Base-by-base conservation (phyloP, 2,329 filamentous ascomycete genomes). In the Stagonosporopsis rhizophila region DNA sequence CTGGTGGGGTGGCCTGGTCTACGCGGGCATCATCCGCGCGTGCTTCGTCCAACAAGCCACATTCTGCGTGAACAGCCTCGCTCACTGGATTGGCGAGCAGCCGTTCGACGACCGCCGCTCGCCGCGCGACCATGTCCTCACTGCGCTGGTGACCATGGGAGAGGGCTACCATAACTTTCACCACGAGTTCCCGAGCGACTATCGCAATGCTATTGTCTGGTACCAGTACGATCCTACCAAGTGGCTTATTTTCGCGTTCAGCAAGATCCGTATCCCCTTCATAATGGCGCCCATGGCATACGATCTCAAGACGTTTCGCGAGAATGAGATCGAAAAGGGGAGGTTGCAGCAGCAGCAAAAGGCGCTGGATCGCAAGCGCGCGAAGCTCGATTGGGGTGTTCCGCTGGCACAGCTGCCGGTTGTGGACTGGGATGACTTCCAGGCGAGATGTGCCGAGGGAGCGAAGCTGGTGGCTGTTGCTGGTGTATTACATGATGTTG, bases 31-130 rank as follows among this genome's bases (percentile, higher is more conserved):
- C 38, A 70, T 82, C 15, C 73, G 80, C 45, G 78, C 80, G 41
- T 80, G 79, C 58, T 77, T 81, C 58, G 78, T 82, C 12, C 80
- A 82, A 61, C 80, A 82, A 65, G 79, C 79, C 23, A 82, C 80
- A 4, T 82, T 82, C 71, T 82, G 80, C 52, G 79, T 82, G 63
- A 82, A 82, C 68, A 80, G 77, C 9, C 75, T 82, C 12, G 80
- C 80, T n/a, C 80, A 82, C 66, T 82, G 78, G 77, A 75, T 82
- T n/a, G 80, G 80, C 17, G 75, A 78, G 51, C 75, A 77, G 59
- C 75, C 74, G 1, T 77, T 77, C 55, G 75, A 77, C 52, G 75
- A 77, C 56, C 66, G 73, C 9, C 70, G 75, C 44, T 69, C 58
- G 6, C 75, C 75, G 6, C 55, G 75, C 19, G 75, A 77, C 48